Percentiles rank a stretch among this genome's conserved stretches.
phyloP scores from a whole-genome alignment of 1,139 yeast genomes.

The Meyerozyma sp. region DNA sequence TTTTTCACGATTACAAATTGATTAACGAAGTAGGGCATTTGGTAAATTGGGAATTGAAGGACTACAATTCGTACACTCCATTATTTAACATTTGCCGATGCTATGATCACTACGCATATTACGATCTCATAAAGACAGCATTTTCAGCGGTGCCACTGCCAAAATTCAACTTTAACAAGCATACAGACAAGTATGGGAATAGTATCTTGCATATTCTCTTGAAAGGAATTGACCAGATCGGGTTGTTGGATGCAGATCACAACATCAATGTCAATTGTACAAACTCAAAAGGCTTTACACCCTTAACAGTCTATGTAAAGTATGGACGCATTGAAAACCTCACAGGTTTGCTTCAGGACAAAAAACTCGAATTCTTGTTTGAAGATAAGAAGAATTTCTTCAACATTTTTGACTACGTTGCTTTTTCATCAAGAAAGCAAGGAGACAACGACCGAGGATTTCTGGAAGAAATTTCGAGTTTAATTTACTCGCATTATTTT shows the following conservation, averaged over 20 bases:
- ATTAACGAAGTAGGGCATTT: slow-evolving; percentile 51
- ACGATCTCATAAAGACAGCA: slow-evolving; percentile 41
- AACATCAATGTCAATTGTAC: slow-evolving; percentile 53
- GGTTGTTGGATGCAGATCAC: slow-evolving; percentile 25
- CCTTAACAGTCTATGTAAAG: slow-evolving; percentile 66
- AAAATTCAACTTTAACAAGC: slow-evolving; percentile 47
- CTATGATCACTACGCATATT: slow-evolving; percentile 71
- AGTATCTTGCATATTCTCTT: slow-evolving; percentile 68
- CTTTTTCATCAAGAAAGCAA: slow-evolving; percentile 23
- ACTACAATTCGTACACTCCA: slow-evolving; percentile 72
- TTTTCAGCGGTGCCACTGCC: slow-evolving; percentile 38
- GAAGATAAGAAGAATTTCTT: slow-evolving; percentile 41
- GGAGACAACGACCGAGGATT: slow-evolving; percentile 27
- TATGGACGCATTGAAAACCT: slow-evolving; percentile 64
- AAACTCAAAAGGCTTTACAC: slow-evolving; percentile 59
- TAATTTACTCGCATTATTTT: slow-evolving; percentile 38
- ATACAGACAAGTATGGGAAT: slow-evolving; percentile 70
- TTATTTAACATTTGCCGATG: slow-evolving; percentile 70
- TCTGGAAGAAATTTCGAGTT: slow-evolving; percentile 31
- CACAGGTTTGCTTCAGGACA: slow-evolving; percentile 38
- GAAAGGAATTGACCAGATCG: slow-evolving; percentile 35
- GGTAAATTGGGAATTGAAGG: slow-evolving; percentile 69
- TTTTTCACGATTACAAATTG: slow-evolving; percentile 54
- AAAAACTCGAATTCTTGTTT: slow-evolving; percentile 36
- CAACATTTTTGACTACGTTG: slow-evolving; percentile 37